Conservation (phyloP, 176 grass and related monocot genomes). For the Chloris gayana region DNA sequence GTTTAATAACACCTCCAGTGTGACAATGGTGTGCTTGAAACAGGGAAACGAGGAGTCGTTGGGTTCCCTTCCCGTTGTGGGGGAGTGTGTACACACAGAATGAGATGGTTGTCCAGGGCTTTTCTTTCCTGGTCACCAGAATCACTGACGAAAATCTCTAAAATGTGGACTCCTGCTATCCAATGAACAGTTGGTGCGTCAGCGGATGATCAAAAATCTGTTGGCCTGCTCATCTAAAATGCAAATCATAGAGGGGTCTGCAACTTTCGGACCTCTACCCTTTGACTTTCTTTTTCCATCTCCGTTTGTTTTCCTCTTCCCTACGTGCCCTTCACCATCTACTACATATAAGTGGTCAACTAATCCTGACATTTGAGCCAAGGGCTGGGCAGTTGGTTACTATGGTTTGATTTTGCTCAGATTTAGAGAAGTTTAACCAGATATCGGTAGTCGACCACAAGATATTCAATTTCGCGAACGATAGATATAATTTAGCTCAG, state of each 20-base stretch:
- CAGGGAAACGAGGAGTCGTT: conserved; percentile 37
- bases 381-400: no score
- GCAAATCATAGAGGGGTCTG: background rate
- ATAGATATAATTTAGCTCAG: no score
- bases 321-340: background rate
- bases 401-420: no score
- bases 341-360: background rate
- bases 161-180: background rate
- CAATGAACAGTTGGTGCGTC: background rate
- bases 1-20: conserved; percentile 45
- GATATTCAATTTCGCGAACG: no score
- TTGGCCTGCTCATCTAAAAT: background rate
- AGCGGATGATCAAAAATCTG: background rate
- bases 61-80: conserved; percentile 10
- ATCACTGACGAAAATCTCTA: conserved; percentile 4
- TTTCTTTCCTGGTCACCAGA: conserved; percentile 7
- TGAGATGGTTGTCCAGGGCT: background rate
- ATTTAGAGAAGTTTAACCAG: no score
- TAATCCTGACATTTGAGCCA: background rate
- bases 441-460: no score
- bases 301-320: background rate
- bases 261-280: background rate
- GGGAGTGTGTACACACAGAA: background rate
- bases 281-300: background rate
- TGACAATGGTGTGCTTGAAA: background rate